Percentiles rank a stretch among this genome's conserved stretches.
phyloP scores from a whole-genome alignment of 2,329 filamentous ascomycete species.

The Colletotrichum australisinense region DNA sequence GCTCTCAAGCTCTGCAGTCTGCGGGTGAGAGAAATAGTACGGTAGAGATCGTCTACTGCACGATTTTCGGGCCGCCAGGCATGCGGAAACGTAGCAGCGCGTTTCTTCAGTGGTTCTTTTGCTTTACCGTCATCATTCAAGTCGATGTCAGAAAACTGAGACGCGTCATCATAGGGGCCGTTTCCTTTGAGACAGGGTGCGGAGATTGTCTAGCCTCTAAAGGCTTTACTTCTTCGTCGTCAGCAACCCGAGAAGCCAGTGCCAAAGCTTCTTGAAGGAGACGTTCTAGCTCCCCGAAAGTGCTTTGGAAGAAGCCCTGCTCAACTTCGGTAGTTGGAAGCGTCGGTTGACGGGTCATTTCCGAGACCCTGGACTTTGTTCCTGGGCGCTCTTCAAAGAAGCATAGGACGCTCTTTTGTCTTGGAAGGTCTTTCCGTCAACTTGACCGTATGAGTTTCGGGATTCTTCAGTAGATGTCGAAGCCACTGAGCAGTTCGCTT shows the following conservation, averaged over 20 bases:
- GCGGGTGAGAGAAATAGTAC: constrained; percentile 27
- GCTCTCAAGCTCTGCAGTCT: constrained; percentile 4
- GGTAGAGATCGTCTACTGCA: constrained; percentile 32
- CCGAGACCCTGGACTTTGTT: constrained; percentile 8
- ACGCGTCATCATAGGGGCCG: not conserved
- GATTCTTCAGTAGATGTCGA: constrained; percentile 43
- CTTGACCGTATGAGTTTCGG: constrained; percentile 40
- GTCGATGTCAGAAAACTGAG: constrained; percentile 15
- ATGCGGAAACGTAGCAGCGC: constrained; percentile 16
- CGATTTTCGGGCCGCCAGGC: constrained; percentile 38
- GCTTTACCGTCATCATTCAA: not conserved
- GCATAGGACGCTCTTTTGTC: constrained; percentile 1
- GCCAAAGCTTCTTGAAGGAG: constrained; percentile 59
- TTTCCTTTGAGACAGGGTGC: not conserved
- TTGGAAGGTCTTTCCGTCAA: constrained; percentile 43
- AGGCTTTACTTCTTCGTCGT: constrained; percentile 41
- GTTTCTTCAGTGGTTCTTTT: not conserved
- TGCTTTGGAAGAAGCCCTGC: constrained; percentile 45
- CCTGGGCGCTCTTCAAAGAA: not conserved
- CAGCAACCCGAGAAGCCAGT: constrained; percentile 54
- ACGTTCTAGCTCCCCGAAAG: constrained; percentile 56
- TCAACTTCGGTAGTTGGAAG: constrained; percentile 34
- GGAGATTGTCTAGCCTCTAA: not conserved
- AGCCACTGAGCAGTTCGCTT: constrained; percentile 49
- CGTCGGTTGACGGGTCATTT: constrained; percentile 33